phyloP scores from a whole-genome alignment of 495 filamentous ascomycete genomes.

The Geopyxis carbonaria region DNA sequence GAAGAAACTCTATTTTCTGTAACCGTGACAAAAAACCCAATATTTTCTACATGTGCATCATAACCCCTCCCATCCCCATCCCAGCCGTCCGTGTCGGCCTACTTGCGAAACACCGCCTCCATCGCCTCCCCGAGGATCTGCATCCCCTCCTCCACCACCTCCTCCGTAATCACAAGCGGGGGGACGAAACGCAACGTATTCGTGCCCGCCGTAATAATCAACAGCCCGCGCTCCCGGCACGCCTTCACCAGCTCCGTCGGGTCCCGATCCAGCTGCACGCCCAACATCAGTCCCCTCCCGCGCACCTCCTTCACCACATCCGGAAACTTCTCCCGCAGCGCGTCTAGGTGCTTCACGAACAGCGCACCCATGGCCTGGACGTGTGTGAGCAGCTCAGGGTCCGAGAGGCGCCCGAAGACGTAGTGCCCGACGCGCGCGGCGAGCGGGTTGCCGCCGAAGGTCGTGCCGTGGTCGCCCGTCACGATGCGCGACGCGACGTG shows the following conservation, averaged over 20 bases:
- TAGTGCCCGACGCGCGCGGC: conserved; percentile 69
- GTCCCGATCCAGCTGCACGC: conserved; percentile 58
- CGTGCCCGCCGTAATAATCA: conserved; percentile 81
- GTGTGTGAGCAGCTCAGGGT: conserved; percentile 41
- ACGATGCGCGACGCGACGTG: conserved; percentile 67
- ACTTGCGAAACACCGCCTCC: conserved; percentile 22
- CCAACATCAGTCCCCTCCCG: conserved; percentile 69
- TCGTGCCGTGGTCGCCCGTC: conserved; percentile 89
- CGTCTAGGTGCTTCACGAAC: conserved; percentile 47
- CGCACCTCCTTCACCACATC: conserved; percentile 57
- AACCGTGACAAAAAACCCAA: no score
- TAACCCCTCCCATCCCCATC: no score
- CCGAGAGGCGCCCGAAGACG: conserved; percentile 56
- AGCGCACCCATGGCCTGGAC: conserved; percentile 48
- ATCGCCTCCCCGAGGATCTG: conserved; percentile 63
- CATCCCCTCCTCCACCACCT: conserved; percentile 59
- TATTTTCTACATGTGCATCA: no score
- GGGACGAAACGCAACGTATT: conserved; percentile 82
- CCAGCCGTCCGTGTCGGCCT: conserved; percentile 1
- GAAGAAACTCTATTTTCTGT: no score
- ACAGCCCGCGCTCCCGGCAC: conserved; percentile 68
- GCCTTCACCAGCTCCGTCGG: conserved; percentile 58
- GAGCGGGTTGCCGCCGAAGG: conserved; percentile 89
- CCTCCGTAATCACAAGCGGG: conserved; percentile 55
- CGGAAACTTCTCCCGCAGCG: conserved; percentile 49